phyloP scores from a whole-genome alignment of 2,329 filamentous ascomycete genomes.

The Trichoderma semiorbis region DNA sequence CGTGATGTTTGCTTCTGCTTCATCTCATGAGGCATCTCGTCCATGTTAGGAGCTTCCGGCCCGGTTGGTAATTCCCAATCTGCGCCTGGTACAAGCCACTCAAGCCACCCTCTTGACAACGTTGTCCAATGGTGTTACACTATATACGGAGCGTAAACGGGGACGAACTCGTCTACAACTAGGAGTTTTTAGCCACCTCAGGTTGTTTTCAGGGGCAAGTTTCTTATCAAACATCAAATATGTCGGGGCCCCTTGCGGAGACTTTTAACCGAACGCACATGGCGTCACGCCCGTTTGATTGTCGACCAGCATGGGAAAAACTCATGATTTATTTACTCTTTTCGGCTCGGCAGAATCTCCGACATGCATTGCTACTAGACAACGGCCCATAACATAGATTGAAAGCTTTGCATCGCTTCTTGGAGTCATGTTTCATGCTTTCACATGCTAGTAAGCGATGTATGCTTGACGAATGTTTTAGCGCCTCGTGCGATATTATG shows the following conservation, averaged over 20 bases:
- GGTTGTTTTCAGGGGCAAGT: neutral
- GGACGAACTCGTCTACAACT: neutral
- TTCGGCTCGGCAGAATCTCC: neutral
- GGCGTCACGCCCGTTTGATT: neutral
- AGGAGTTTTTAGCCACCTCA: constrained; percentile 2
- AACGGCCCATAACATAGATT: neutral
- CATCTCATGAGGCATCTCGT: neutral
- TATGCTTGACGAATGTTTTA: constrained; percentile 8
- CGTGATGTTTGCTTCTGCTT: neutral
- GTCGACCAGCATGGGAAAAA: neutral
- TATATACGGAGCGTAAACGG: neutral
- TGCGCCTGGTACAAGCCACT: neutral
- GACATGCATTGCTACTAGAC: neutral
- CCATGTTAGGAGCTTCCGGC: neutral
- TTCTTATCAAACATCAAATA: neutral
- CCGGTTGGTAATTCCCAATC: neutral
- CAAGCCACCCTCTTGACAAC: neutral
- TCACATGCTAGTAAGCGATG: neutral
- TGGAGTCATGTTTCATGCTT: neutral
- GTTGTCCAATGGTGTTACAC: neutral
- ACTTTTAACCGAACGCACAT: constrained; percentile 4
- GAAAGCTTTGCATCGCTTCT: neutral
- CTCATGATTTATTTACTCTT: neutral
- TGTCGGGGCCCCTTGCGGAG: neutral
- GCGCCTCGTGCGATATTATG: neutral